phyloP scores from a whole-genome alignment of 1,284 basidiomycete species.

The Cutaneotrichosporon mucoides region DNA sequence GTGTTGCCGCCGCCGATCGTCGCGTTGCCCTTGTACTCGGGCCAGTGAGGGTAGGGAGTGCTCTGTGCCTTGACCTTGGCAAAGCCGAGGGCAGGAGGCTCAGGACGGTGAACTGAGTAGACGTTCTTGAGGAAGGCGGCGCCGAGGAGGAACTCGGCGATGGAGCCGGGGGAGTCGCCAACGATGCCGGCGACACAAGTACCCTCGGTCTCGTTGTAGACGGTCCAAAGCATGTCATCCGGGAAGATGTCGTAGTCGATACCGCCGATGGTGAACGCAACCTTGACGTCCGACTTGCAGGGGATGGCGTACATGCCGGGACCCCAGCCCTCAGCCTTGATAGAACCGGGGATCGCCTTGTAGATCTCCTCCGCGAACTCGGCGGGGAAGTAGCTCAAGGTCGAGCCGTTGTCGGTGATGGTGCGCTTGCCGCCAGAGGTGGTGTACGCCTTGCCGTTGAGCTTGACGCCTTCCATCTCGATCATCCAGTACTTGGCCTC shows the following conservation, averaged over 20 bases:
- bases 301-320: conserved; percentile 3
- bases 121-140: conserved; percentile 68
- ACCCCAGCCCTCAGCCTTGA: background rate
- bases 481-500: conserved; percentile 10
- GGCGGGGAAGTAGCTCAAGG: conserved; percentile 23
- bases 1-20: background rate
- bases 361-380: conserved; percentile 21
- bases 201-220: background rate
- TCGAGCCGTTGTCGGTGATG: conserved; percentile 29
- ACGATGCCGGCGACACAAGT: background rate
- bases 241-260: conserved; percentile 3
- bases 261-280: conserved; percentile 8
- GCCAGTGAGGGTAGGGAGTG: background rate
- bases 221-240: conserved; percentile 1
- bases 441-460: conserved; percentile 4
- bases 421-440: background rate
- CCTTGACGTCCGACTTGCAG: conserved; percentile 5
- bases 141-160: conserved; percentile 35
- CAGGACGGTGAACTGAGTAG: conserved; percentile 75
- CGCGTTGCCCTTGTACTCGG: background rate
- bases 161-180: background rate
- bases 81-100: conserved; percentile 74
- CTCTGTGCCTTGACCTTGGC: conserved; percentile 50
- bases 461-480: conserved; percentile 1
- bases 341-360: conserved; percentile 18